Conservation (phyloP, 495 filamentous ascomycete genomes). For the Hypomontagnella monticulosa region DNA sequence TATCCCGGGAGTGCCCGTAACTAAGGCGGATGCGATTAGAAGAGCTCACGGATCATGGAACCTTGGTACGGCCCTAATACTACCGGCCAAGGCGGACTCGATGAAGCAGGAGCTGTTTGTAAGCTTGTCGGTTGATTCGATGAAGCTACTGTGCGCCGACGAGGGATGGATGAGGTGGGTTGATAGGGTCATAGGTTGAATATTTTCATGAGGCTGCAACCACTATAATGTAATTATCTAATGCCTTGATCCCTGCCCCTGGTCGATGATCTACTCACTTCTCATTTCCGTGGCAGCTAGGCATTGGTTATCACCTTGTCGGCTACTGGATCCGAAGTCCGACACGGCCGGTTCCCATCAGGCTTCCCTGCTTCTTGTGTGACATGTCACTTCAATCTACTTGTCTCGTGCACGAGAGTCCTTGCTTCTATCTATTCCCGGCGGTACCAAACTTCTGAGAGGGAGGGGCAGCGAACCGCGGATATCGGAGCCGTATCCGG, state of each 20-base stretch:
- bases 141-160: conserved; percentile 47
- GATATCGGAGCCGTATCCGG: conserved; percentile 31
- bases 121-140: conserved; percentile 46
- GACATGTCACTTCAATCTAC: conserved; percentile 40
- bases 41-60: conserved; percentile 46
- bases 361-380: conserved; percentile 20
- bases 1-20: conserved; percentile 46
- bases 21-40: conserved; percentile 47
- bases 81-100: conserved; percentile 45
- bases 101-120: conserved; percentile 45
- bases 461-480: conserved; percentile 33
- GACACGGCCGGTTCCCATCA: conserved; percentile 31
- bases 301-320: conserved; percentile 41
- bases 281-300: conserved; percentile 42
- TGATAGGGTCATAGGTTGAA: conserved; percentile 47
- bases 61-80: conserved; percentile 46
- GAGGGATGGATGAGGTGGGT: conserved; percentile 47
- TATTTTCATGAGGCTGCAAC: conserved; percentile 36
- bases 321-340: conserved; percentile 31
- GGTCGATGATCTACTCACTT: conserved; percentile 42
- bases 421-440: conserved; percentile 34
- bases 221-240: conserved; percentile 44
- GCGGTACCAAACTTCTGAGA: conserved; percentile 34
- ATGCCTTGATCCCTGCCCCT: conserved; percentile 39
- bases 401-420: conserved; percentile 34